phyloP scores from a whole-genome alignment of 2,329 filamentous ascomycete species.

The Colletotrichum karsti region DNA sequence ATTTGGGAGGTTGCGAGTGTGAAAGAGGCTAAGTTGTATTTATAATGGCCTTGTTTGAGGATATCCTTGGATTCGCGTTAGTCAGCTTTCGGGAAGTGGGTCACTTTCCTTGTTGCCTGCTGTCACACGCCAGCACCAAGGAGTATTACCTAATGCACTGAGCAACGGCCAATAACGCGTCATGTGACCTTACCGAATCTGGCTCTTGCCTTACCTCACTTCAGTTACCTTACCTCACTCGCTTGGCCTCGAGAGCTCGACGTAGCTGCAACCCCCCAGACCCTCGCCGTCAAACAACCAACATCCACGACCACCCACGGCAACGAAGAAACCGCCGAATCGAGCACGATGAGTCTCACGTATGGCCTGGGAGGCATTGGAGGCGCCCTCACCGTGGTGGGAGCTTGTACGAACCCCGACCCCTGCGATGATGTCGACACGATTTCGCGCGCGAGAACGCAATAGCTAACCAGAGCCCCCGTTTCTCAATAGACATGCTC shows the following conservation, averaged over 20 bases:
- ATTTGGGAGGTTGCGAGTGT: slow-evolving; percentile 16
- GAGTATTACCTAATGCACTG: slow-evolving; percentile 1
- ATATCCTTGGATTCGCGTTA: slow-evolving; percentile 33
- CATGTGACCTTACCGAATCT: slow-evolving; percentile 46
- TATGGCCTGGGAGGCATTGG: slow-evolving; percentile 77
- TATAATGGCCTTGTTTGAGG: slow-evolving; percentile 29
- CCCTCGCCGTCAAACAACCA: slow-evolving; percentile 13
- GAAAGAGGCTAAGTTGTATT: slow-evolving; percentile 25
- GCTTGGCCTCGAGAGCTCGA: slow-evolving; percentile 27
- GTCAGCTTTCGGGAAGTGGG: slow-evolving; percentile 33
- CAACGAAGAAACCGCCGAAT: slow-evolving; percentile 33
- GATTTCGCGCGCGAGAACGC: neutral
- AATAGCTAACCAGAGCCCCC: slow-evolving; percentile 17
- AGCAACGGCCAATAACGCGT: slow-evolving; percentile 23
- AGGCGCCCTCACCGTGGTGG: slow-evolving; percentile 76
- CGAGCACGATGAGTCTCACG: slow-evolving; percentile 71
- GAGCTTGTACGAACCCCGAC: slow-evolving; percentile 73
- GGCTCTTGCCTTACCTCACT: slow-evolving; percentile 24
- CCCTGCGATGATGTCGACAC: slow-evolving; percentile 10
- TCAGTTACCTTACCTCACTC: slow-evolving; percentile 24
- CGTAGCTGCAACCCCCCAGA: slow-evolving; percentile 29
- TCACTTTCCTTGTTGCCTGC: neutral
- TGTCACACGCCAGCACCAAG: neutral
- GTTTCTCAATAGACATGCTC: slow-evolving; percentile 83
- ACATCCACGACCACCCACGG: slow-evolving; percentile 22